Evolutionary conservation across 208 protist species (phyloP).

Genomic region (Acanthamoeba polyphaga): DNA sequence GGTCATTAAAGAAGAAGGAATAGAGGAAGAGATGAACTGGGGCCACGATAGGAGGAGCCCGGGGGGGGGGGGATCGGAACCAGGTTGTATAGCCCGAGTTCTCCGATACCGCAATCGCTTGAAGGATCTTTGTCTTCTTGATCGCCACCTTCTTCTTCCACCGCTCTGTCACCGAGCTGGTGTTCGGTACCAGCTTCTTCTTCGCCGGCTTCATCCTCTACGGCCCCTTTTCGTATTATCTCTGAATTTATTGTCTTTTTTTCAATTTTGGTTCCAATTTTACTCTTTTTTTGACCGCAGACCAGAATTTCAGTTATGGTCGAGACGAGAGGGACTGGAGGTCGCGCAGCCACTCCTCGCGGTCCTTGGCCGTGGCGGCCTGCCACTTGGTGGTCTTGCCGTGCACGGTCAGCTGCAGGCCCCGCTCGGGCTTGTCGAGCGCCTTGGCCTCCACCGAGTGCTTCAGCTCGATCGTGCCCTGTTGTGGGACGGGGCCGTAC

Average conservation of each 20-base stretch:
- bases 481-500: too few species aligned
- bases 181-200: conserved; percentile 62
- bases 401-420: conserved; percentile 9
- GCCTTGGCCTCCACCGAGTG: neutral
- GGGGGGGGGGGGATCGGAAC: neutral
- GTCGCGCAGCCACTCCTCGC: neutral
- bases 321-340: neutral
- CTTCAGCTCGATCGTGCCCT: conserved; percentile 26
- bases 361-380: neutral
- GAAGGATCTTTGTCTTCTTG: conserved; percentile 48
- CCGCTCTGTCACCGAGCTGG: conserved; percentile 21
- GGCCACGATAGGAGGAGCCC: too few species aligned
- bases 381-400: conserved; percentile 53
- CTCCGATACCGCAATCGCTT: neutral
- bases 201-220: conserved; percentile 55
- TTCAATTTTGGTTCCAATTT: neutral
- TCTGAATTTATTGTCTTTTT: too few species aligned
- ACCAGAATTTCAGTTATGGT: neutral
- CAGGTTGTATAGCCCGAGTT: conserved; percentile 18
- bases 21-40: too few species aligned
- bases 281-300: neutral
- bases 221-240: too few species aligned
- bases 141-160: conserved; percentile 14
- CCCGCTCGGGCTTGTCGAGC: conserved; percentile 19
- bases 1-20: neutral